Evolutionary conservation across 1,139 yeast genomes (phyloP).

Genomic region (Taphrina deformans): DNA sequence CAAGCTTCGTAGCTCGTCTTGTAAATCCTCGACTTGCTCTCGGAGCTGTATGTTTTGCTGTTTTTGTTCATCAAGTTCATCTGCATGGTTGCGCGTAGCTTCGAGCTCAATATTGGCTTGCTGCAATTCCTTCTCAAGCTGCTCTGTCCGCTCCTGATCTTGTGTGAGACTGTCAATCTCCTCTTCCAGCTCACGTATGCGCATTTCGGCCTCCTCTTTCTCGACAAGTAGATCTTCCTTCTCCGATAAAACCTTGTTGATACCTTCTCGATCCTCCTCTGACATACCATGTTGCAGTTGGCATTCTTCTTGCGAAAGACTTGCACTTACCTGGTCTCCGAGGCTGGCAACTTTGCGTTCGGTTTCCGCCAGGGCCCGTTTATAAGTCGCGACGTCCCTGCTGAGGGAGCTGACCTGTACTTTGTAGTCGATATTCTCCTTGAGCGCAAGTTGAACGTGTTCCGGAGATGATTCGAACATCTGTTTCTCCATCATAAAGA

Average conservation of each 20-base stretch:
- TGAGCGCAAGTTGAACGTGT: slow-evolving; percentile 36
- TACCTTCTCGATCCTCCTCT: slow-evolving; percentile 23
- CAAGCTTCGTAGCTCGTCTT: slow-evolving; percentile 50
- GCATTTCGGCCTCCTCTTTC: slow-evolving; percentile 19
- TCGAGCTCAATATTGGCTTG: background rate
- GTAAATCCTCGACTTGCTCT: slow-evolving; percentile 75
- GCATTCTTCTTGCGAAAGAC: slow-evolving; percentile 21
- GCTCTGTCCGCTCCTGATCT: background rate
- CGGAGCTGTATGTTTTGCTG: background rate
- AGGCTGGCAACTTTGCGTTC: slow-evolving; percentile 34
- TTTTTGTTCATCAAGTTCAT: background rate
- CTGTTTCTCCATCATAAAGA: slow-evolving; percentile 38
- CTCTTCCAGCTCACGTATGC: slow-evolving; percentile 23
- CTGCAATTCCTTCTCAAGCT: slow-evolving; percentile 11
- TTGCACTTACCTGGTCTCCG: slow-evolving; percentile 30
- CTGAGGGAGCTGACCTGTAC: slow-evolving; percentile 37
- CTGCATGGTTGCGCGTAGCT: background rate
- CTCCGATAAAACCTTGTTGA: slow-evolving; percentile 18
- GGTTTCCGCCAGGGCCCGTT: slow-evolving; percentile 37
- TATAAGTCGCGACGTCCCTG: slow-evolving; percentile 36
- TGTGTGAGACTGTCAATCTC: slow-evolving; percentile 7
- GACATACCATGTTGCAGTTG: slow-evolving; percentile 29
- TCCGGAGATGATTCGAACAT: slow-evolving; percentile 40
- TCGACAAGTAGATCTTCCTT: slow-evolving; percentile 18
- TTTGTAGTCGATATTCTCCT: slow-evolving; percentile 39